Conservation (phyloP, 1,284 basidiomycete genomes). For the Leccinum solheimii region DNA sequence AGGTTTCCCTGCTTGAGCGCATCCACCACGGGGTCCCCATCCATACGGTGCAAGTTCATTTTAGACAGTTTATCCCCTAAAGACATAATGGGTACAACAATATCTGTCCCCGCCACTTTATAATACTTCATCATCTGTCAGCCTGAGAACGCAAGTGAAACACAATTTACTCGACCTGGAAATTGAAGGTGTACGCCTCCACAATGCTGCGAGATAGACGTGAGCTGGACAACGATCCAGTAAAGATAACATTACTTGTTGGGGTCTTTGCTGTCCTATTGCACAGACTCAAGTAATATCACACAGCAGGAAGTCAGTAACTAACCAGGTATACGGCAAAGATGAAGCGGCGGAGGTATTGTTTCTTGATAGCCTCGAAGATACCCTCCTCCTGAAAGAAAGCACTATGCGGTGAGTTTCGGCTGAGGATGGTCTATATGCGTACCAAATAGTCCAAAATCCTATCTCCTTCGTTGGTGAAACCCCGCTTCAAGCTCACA, state of each 20-base stretch:
- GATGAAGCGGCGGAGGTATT: conserved; percentile 76
- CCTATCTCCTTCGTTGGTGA: conserved; percentile 76
- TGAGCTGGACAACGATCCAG: conserved; percentile 23
- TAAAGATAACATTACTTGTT: conserved; percentile 56
- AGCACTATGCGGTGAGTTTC: conserved; percentile 8
- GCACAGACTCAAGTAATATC: conserved; percentile 1
- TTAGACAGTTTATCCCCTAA: conserved; percentile 58
- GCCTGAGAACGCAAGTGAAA: background rate
- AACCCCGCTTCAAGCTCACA: conserved; percentile 72
- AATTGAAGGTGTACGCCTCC: conserved; percentile 82
- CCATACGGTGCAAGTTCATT: conserved; percentile 43
- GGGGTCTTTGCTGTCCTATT: conserved; percentile 73
- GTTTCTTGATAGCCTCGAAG: conserved; percentile 75
- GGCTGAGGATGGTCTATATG: conserved; percentile 24
- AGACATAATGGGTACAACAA: conserved; percentile 63
- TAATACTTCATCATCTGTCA: conserved; percentile 50
- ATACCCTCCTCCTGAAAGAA: conserved; percentile 69
- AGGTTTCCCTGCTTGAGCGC: conserved; percentile 55
- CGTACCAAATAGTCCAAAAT: conserved; percentile 74
- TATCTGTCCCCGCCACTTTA: conserved; percentile 54
- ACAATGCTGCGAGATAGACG: conserved; percentile 56
- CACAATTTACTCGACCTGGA: conserved; percentile 48
- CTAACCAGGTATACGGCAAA: conserved; percentile 79
- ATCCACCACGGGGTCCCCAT: conserved; percentile 53
- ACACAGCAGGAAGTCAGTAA: conserved; percentile 4